Percentiles rank a stretch among this genome's conserved stretches.
Evolutionary conservation across 106 monocot species (phyloP).

Genomic region (Gastrodia elata): DNA sequence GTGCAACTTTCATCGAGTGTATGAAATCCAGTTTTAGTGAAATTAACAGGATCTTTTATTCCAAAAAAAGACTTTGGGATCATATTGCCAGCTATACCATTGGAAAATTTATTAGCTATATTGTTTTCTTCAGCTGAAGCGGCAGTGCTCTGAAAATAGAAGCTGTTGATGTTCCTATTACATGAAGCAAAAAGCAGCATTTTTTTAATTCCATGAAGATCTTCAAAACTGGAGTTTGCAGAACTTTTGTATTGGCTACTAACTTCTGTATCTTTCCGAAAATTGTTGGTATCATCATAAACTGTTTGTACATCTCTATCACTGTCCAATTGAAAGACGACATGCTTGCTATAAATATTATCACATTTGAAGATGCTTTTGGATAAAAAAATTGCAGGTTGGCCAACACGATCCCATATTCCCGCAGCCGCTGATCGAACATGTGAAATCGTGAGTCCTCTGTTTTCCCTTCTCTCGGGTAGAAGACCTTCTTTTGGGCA

Average conservation of each 20-base stretch:
- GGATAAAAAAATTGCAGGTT: slow-evolving; percentile 22
- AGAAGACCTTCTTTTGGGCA: slow-evolving; percentile 6
- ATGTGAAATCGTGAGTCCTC: slow-evolving; percentile 40
- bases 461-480: slow-evolving; percentile 14
- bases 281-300: background rate
- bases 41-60: slow-evolving; percentile 11
- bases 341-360: slow-evolving; percentile 18
- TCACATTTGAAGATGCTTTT: slow-evolving; percentile 14
- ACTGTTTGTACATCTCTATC: background rate
- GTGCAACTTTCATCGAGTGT: slow-evolving; percentile 3
- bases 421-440: slow-evolving; percentile 42
- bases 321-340: slow-evolving; percentile 7
- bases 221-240: slow-evolving; percentile 29
- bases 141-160: slow-evolving; percentile 16
- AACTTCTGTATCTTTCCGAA: slow-evolving; percentile 7
- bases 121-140: slow-evolving; percentile 7
- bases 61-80: slow-evolving; percentile 3
- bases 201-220: slow-evolving; percentile 41
- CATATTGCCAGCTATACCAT: slow-evolving; percentile 8
- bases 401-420: slow-evolving; percentile 57
- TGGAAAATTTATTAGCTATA: slow-evolving; percentile 1
- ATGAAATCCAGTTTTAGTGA: background rate
- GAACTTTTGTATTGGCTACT: slow-evolving; percentile 5
- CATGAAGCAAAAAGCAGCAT: slow-evolving; percentile 35
- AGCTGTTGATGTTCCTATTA: slow-evolving; percentile 12